Base-by-base conservation (phyloP, 2,329 filamentous ascomycete species). In the Botrytis deweyae region DNA sequence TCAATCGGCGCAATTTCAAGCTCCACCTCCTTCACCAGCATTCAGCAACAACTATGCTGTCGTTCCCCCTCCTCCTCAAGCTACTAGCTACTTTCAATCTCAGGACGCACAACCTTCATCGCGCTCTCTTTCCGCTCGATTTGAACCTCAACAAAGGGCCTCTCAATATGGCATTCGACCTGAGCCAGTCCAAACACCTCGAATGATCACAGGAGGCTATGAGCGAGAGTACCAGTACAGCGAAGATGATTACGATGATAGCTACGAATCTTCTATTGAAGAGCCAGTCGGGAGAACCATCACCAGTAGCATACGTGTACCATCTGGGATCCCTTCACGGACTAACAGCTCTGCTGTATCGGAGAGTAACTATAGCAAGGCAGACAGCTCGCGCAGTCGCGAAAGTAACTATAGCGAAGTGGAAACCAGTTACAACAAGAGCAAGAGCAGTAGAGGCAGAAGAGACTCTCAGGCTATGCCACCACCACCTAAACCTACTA, bases 401-500 rank as follows among this genome's bases (percentile, higher is more conserved):
- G 71, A 72, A 61, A 72, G 71, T 49, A n/a, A 72, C 29, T 72
- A 72, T 3, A 68, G 71, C 36, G 71, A 68, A n/a, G 55, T 67
- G 33, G 63, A 72, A 59, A 40, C 14, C 44, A 40, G 71, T 18
- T 61, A 72, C 29, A 61, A 40, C 40, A 68, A 68, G 46, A 68
- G 40, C 49, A 66, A 72, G 55, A 72, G 46, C 29, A 69, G 44
- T 65, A 78, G 75, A 70, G 71, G 66, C 7, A 75, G 78, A 42
- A 64, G 58, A 46, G 80, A 81, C 61, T 74, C 73, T 42, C 46
- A 75, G 16, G 74, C 76, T 4, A 81, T 80, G 79, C 79, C 79
- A 38, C 52, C 63, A 42, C 63, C 46, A n/a, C 29, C 46, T 6
- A 72, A 72, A 49, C 49, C 63, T 25, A 61, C n/a, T 33, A 6